Base-by-base conservation (phyloP, 2,329 filamentous ascomycete genomes). In the Pseudocercospora cruenta region DNA sequence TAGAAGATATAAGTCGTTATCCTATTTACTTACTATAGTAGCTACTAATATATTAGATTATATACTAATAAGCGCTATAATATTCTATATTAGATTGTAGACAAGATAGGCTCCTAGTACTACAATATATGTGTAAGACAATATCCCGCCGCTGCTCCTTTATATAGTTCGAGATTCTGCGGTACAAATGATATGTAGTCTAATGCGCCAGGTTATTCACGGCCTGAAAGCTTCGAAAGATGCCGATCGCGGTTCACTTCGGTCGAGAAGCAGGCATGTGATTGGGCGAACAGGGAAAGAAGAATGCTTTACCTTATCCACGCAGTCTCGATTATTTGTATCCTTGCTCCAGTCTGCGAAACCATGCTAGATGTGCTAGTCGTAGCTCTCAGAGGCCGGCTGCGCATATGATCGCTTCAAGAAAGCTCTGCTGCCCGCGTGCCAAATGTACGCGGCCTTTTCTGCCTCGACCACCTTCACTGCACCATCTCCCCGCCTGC, bases 381-480 rank as follows among this genome's bases (percentile, higher is more conserved):
- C 12, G 36, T 49, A 60, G 58, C 21, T 28, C 49, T 24, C 55
- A 54, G 49, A 43, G 31, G 21, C 10, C n/a, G 21, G 33, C 55
- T 12, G 55, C 55, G 55, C 55, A 58, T 58, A 45, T 59, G 57
- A 59, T 59, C 36, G 57, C 51, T 28, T 55, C 26, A n/a, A 26
- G 31, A 43, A 43, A 19, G 55, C 28, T 36, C 31, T 58, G n/a
- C 33, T 58, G 55, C 55, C 55, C 55, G 55, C 55, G 55, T 58
- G 55, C 55, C 31, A 36, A 26, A 55, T 31, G 51, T 31, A n/a
- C 26, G 51, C 51, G 51, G 51, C 24, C 51, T n/a, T 54, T 55
- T 55, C 24, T 26, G 51, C 21, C 51, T 55, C 51, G 51, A 55
- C 51, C 1, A 12, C 31, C 21, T 33, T 33, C 51, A 55, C 51